Evolutionary conservation across 768 basidiomycete genomes (phyloP).

Genomic region (Boletus sp.): DNA sequence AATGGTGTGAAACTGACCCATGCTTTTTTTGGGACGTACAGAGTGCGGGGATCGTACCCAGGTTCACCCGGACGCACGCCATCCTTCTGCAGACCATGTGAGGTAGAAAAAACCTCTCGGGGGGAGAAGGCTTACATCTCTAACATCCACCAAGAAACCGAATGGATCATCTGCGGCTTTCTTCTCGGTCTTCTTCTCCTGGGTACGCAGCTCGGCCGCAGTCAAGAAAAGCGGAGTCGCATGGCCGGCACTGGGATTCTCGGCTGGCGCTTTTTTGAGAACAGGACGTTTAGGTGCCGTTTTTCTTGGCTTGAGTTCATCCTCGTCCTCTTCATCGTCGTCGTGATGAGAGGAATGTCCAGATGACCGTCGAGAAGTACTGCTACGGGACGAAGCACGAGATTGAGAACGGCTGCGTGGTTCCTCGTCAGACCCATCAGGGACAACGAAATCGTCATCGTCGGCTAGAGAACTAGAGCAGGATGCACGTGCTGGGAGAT

Average conservation of each 20-base stretch:
- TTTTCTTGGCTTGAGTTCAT: slow-evolving; percentile 37
- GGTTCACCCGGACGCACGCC: slow-evolving; percentile 73
- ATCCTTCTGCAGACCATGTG: slow-evolving; percentile 62
- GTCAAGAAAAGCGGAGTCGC: slow-evolving; percentile 61
- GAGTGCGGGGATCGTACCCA: slow-evolving; percentile 87
- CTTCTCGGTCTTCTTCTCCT: slow-evolving; percentile 80
- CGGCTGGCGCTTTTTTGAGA: slow-evolving; percentile 29
- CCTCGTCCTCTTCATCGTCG: slow-evolving; percentile 39
- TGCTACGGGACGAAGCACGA: slow-evolving; percentile 45
- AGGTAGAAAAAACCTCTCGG: not conserved
- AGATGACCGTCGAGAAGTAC: slow-evolving; percentile 34
- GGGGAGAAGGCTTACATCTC: slow-evolving; percentile 52
- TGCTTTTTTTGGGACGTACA: slow-evolving; percentile 71
- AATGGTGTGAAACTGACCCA: slow-evolving; percentile 92
- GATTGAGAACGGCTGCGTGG: slow-evolving; percentile 48
- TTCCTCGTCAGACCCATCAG: slow-evolving; percentile 63
- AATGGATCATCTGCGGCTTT: slow-evolving; percentile 76
- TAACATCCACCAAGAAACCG: slow-evolving; percentile 65
- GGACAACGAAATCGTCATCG: slow-evolving; percentile 72
- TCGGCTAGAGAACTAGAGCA: slow-evolving; percentile 46
- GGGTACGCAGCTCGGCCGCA: slow-evolving; percentile 73
- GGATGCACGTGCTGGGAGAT: slow-evolving; percentile 39
- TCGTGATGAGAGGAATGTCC: slow-evolving; percentile 34
- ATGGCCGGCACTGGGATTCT: slow-evolving; percentile 30
- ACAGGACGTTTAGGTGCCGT: slow-evolving; percentile 35